Evolutionary conservation across 139 green algal species (phyloP), one percentile per base, ranked within the genome.

Genomic region (Chlamydomonas asymmetrica): DNA sequence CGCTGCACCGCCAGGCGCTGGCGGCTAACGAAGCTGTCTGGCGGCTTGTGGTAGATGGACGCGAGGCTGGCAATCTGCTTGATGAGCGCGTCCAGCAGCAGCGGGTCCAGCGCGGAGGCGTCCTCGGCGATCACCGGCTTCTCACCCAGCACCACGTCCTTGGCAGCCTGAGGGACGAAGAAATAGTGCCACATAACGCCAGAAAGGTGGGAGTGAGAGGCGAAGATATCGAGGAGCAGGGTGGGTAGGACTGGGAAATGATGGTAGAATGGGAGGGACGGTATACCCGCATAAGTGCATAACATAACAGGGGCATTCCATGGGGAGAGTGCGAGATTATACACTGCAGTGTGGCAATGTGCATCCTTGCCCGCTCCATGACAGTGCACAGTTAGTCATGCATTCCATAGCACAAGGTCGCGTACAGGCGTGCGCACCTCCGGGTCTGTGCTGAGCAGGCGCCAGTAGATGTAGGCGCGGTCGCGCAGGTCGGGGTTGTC

Each of bases 401-500:
- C n/a, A n/a, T n/a, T n/a, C n/a, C n/a, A n/a, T n/a, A n/a, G n/a
- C n/a, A n/a, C n/a, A n/a, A n/a, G n/a, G n/a, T n/a, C n/a, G n/a
- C n/a, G n/a, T n/a, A n/a, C n/a, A n/a, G n/a, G n/a, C n/a, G n/a
- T 2, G 2, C 81, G 18, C 62, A 83, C 91, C 86, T 98, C 94
- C 3, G 96, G 95, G 82, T 99, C 94, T 18, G 92, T 97, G 32
- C 90, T 97, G 49, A 99, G 90, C 80, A 99, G 88, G 60, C 97
- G 90, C 93, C 97, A 99, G 93, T 99, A 99, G 69, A 99, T 90
- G 82, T 94, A 99, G 3, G 97, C 97, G 6, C 97, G 82, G 80
- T 99, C 97, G 1, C 97, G 82, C 65, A 99, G 90, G 80, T 99
- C 97, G 18, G 97, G 97, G 84, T 99, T 97, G 86, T 99, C 97